phyloP scores from a whole-genome alignment of 352 stramenopile species.

The Phytopythium vexans region DNA sequence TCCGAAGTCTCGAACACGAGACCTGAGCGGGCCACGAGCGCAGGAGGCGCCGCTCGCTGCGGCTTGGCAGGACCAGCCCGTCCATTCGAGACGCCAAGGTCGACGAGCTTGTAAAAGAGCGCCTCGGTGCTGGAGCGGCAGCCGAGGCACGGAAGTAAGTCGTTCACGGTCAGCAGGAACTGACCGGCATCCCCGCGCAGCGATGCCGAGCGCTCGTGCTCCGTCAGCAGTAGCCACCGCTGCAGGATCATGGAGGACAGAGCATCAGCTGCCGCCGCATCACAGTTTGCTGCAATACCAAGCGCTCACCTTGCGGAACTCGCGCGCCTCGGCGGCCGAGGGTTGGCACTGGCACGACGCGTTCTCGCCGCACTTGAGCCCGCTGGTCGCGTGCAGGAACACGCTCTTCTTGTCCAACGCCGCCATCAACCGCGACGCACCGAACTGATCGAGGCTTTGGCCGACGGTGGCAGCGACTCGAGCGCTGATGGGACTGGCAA shows the following conservation, averaged over 20 bases:
- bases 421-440: background rate
- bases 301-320: slow-evolving; percentile 72
- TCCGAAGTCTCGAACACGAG: slow-evolving; percentile 52
- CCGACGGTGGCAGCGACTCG: too few species aligned
- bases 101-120: slow-evolving; percentile 69
- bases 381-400: slow-evolving; percentile 6
- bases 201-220: slow-evolving; percentile 64
- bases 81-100: slow-evolving; percentile 7
- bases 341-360: slow-evolving; percentile 57
- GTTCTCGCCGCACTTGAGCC: slow-evolving; percentile 13
- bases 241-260: slow-evolving; percentile 15
- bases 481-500: too few species aligned
- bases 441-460: too few species aligned
- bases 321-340: slow-evolving; percentile 63
- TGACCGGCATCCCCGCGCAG: slow-evolving; percentile 60
- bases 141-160: slow-evolving; percentile 70
- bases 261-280: slow-evolving; percentile 1
- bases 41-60: slow-evolving; percentile 13
- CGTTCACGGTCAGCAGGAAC: slow-evolving; percentile 69
- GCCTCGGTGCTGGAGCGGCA: slow-evolving; percentile 77
- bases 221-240: slow-evolving; percentile 78
- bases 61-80: background rate
- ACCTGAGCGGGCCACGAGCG: slow-evolving; percentile 48
- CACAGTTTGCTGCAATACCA: background rate
- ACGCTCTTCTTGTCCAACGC: slow-evolving; percentile 4